phyloP scores from a whole-genome alignment of 2,329 filamentous ascomycete genomes.

The Aureobasidium namibiae region DNA sequence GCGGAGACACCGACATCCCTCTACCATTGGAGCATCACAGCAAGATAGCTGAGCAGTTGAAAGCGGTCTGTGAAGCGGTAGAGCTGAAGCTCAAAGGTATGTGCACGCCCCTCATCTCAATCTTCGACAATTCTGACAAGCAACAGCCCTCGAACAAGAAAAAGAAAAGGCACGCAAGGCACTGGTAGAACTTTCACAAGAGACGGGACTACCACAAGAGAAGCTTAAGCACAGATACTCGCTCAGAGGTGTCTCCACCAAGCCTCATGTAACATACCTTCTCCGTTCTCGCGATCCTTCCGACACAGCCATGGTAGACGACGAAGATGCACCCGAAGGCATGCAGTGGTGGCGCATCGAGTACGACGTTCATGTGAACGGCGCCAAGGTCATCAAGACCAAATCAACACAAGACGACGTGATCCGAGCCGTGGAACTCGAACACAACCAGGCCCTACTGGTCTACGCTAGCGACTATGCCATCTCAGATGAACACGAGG shows the following conservation, averaged over 20 bases:
- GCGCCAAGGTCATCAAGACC: conserved; percentile 26
- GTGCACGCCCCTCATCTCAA: no score
- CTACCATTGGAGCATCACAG: conserved; percentile 19
- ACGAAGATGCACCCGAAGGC: conserved; percentile 26
- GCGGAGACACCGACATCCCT: conserved; percentile 14
- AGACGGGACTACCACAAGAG: conserved; percentile 13
- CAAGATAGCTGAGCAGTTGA: conserved; percentile 23
- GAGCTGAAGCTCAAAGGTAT: conserved; percentile 22
- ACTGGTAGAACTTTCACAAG: conserved; percentile 22
- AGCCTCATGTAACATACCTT: conserved; percentile 50
- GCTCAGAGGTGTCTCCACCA: conserved; percentile 51
- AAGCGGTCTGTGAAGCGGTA: conserved; percentile 26
- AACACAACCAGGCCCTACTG: conserved; percentile 45
- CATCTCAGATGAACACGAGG: conserved; percentile 12
- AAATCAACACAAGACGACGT: conserved; percentile 41
- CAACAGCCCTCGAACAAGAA: conserved; percentile 19
- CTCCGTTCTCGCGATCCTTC: conserved; percentile 32
- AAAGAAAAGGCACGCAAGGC: conserved; percentile 24
- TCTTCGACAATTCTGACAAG: not conserved
- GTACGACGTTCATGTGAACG: conserved; percentile 38
- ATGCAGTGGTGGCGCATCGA: conserved; percentile 51
- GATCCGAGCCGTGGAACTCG: conserved; percentile 41
- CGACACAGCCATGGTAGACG: conserved; percentile 22
- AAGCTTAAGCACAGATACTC: conserved; percentile 42
- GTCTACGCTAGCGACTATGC: conserved; percentile 49